Evolutionary conservation across 2,329 filamentous ascomycete genomes (phyloP), one percentile per base, ranked within the genome.

Genomic region (Colletotrichum sublineola): DNA sequence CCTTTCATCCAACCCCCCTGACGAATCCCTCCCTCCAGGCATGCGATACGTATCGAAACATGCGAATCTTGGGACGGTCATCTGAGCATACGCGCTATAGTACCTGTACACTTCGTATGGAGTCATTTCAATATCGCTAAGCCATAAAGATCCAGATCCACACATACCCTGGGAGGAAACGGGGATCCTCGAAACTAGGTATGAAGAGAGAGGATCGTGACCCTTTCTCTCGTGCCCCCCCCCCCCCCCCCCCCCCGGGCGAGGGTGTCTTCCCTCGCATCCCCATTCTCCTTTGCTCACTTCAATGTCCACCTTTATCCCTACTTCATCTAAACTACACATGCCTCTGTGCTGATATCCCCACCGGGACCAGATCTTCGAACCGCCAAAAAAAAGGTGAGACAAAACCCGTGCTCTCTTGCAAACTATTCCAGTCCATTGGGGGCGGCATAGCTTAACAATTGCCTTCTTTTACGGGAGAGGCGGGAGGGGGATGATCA

Each of bases 251-350:
- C 12, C 40, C 11, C 44, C 20, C 18, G 1, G 46, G 29, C 46
- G 58, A 50, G 8, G 62, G 48, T 64, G 60, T 38, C 66, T 64
- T 63, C 55, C 60, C 60, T 69, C 63, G 31, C 11, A 38, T 53
- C 57, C 36, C 65, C 69, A 53, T 69, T 48, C 52, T 63, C 52
- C 46, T 48, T 48, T 7, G 33, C 50, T 36, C 53, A 8, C 44
- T 24, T 60, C 14, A 18, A 63, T 63, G 60, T 40, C 62, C 62
- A 63, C 62, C 62, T 64, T 64, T 62, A 56, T 55, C 66, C 69
- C 60, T 72, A 72, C 69, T 60, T 63, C 62, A 63, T 69, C 66
- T 61, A 52, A 61, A 44, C 38, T 56, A 44, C 61, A 57, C 38
- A 31, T 53, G 48, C 64, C 38, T 65, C 50, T 20, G n/a, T 46